phyloP scores from a whole-genome alignment of 139 green algal species.

The Astrephomene gubernaculifera region DNA sequence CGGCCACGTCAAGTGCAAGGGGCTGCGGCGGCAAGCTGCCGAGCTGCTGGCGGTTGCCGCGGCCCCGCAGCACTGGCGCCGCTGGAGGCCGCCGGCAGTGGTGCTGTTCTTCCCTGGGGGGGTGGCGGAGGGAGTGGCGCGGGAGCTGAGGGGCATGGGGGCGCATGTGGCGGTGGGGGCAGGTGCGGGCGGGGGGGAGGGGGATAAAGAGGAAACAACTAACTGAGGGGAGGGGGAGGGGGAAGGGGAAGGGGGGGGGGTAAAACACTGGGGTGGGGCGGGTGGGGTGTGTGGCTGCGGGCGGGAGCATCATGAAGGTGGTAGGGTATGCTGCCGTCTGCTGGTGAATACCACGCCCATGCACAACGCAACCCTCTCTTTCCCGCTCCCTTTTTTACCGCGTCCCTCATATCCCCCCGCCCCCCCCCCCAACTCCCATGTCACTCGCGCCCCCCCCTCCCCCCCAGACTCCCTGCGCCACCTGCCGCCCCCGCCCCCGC shows the following conservation, averaged over 20 bases:
- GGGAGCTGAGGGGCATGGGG: slow-evolving; percentile 52
- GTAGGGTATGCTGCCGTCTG: no score
- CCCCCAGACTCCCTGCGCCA: slow-evolving; percentile 19
- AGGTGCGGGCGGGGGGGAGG: not conserved
- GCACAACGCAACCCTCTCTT: no score
- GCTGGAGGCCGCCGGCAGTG: slow-evolving; percentile 57
- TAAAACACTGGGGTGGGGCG: not conserved
- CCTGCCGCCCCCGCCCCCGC: slow-evolving; percentile 45
- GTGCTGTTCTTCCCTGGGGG: slow-evolving; percentile 55
- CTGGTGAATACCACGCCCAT: no score
- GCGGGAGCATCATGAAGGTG: no score
- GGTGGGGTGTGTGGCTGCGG: no score
- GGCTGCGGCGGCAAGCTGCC: slow-evolving; percentile 63
- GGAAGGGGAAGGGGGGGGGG: no score
- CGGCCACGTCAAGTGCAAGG: slow-evolving; percentile 62
- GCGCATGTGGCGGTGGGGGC: slow-evolving; percentile 48
- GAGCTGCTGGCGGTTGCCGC: slow-evolving; percentile 59
- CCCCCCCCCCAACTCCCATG: not conserved
- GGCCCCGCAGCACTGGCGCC: slow-evolving; percentile 46
- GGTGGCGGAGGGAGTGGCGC: slow-evolving; percentile 37
- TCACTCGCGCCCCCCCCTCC: no score
- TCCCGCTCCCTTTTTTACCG: no score
- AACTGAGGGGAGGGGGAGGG: not conserved
- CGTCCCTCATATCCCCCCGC: not conserved
- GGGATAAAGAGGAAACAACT: not conserved